Percentiles rank a stretch among this genome's conserved stretches.
These are phyloP conservation scores for Annulohypoxylon nitens DNA, from an alignment of 495 filamentous ascomycete species.

Conservation along the genomic window DNA sequence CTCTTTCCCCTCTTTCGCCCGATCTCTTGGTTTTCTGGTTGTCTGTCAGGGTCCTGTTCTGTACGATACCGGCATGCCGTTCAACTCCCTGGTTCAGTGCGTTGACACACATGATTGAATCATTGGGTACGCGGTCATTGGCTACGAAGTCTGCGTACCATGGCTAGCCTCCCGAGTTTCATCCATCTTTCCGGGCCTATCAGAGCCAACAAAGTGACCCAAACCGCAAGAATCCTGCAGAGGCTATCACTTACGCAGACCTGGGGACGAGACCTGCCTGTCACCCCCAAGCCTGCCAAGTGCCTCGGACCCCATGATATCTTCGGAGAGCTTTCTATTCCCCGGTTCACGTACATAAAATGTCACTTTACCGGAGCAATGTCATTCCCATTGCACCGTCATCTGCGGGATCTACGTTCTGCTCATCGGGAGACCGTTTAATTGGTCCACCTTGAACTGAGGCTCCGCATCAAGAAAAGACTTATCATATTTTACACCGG, in stretches of 20 bases:
- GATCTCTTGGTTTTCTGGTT: slow-evolving; percentile 13
- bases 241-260: slow-evolving; percentile 38
- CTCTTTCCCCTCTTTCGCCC: slow-evolving; percentile 31
- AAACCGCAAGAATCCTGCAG: slow-evolving; percentile 42
- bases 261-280: slow-evolving; percentile 42
- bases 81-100: slow-evolving; percentile 25
- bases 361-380: slow-evolving; percentile 38
- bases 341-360: slow-evolving; percentile 41
- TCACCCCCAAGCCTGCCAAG: slow-evolving; percentile 34
- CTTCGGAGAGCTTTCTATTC: slow-evolving; percentile 42
- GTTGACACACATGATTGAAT: slow-evolving; percentile 38
- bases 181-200: slow-evolving; percentile 39
- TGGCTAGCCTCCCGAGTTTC: slow-evolving; percentile 42
- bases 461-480: slow-evolving; percentile 47
- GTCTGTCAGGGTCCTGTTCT: slow-evolving; percentile 14
- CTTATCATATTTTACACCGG: slow-evolving; percentile 39
- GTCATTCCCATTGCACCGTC: slow-evolving; percentile 36
- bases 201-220: slow-evolving; percentile 30
- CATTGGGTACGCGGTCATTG: slow-evolving; percentile 28
- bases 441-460: slow-evolving; percentile 38
- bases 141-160: slow-evolving; percentile 23
- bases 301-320: slow-evolving; percentile 38
- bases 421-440: slow-evolving; percentile 16
- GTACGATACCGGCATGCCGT: slow-evolving; percentile 30
- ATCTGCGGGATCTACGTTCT: slow-evolving; percentile 45